phyloP scores from a whole-genome alignment of 106 monocot genomes.

The Alisma plantagoaquatica region DNA sequence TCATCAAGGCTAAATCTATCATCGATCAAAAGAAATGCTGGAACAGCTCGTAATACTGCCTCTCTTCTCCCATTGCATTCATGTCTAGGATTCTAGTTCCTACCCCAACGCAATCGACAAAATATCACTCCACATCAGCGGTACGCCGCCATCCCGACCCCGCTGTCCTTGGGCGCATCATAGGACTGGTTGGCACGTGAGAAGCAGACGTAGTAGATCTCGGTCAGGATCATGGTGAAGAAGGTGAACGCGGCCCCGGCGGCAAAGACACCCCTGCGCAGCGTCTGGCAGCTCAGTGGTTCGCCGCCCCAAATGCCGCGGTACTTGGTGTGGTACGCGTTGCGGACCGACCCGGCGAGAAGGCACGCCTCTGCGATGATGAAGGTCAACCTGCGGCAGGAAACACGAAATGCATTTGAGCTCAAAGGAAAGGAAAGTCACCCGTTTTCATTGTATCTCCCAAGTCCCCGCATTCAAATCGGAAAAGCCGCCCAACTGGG shows the following conservation, averaged over 20 bases:
- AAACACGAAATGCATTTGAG: no score
- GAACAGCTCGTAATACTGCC: no score
- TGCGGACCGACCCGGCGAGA: slow-evolving; percentile 73
- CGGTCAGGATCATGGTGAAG: slow-evolving; percentile 65
- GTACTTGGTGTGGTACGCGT: slow-evolving; percentile 82
- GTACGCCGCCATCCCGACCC: slow-evolving; percentile 47
- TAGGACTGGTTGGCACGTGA: slow-evolving; percentile 36
- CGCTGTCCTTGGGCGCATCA: slow-evolving; percentile 9
- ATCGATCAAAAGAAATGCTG: no score
- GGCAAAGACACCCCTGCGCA: slow-evolving; percentile 78
- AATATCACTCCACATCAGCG: no score
- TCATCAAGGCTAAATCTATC: no score
- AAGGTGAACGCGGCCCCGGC: slow-evolving; percentile 83
- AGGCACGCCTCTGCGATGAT: slow-evolving; percentile 79
- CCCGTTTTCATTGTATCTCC: no score
- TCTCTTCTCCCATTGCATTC: no score
- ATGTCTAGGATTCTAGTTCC: no score
- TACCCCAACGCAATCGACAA: no score
- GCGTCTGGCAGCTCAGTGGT: slow-evolving; percentile 43
- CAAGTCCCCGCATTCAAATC: no score
- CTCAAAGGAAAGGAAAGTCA: no score
- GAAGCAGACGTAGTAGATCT: slow-evolving; percentile 54
- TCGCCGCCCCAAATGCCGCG: slow-evolving; percentile 8
- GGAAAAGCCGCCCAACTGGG: no score
- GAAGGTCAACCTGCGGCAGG: slow-evolving; percentile 84